Evolutionary conservation across 768 basidiomycete genomes (phyloP).

Genomic region (Kwoniella sp.): DNA sequence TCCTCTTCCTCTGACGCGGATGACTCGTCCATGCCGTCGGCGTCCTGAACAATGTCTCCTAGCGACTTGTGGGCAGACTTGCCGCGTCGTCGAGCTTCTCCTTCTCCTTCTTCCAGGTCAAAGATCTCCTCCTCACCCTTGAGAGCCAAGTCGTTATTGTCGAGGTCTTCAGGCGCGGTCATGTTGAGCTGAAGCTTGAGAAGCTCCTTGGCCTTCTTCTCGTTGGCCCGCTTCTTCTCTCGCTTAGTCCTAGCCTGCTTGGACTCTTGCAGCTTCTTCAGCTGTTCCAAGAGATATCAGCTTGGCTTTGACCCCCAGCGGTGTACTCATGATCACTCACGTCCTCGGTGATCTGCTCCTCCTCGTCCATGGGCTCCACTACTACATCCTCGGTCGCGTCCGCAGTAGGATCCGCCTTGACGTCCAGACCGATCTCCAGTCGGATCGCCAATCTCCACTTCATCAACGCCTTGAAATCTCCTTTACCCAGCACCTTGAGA

Average conservation of each 20-base stretch:
- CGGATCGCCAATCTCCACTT: conserved; percentile 86
- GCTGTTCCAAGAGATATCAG: conserved; percentile 53
- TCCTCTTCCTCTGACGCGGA: conserved; percentile 43
- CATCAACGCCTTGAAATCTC: conserved; percentile 87
- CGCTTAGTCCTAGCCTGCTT: conserved; percentile 64
- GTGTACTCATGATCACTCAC: conserved; percentile 52
- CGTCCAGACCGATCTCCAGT: conserved; percentile 84
- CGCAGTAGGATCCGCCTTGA: conserved; percentile 66
- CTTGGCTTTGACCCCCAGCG: not conserved
- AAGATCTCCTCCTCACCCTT: conserved; percentile 77
- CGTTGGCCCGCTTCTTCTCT: conserved; percentile 78
- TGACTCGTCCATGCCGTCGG: conserved; percentile 50
- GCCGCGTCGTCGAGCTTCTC: conserved; percentile 51
- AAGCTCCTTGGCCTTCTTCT: conserved; percentile 77
- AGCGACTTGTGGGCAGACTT: conserved; percentile 51
- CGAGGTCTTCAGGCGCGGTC: conserved; percentile 96
- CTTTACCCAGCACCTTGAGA: conserved; percentile 93
- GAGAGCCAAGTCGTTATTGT: conserved; percentile 63
- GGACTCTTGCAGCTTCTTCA: conserved; percentile 80
- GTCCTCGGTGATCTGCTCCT: conserved; percentile 83
- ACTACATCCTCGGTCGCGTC: conserved; percentile 64
- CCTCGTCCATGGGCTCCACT: conserved; percentile 66
- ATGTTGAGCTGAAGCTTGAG: conserved; percentile 95
- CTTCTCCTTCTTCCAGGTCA: conserved; percentile 67
- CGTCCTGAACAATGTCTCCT: conserved; percentile 54